These are phyloP conservation scores for Microcyclosporella mali DNA, from an alignment of 2,329 filamentous ascomycete species.

Conservation along the genomic window DNA sequence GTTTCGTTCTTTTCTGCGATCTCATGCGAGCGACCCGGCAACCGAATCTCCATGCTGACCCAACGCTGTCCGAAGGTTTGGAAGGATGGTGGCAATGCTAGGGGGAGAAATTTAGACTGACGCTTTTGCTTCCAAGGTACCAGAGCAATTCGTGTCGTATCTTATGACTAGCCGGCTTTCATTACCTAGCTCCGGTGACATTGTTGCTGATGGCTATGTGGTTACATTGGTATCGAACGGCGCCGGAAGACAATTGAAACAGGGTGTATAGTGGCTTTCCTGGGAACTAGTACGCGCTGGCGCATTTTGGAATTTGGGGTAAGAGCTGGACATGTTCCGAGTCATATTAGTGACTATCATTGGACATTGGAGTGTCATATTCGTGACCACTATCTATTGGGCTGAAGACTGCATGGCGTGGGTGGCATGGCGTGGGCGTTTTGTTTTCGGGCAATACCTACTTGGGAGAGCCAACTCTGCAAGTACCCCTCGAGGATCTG, in stretches of 20 bases:
- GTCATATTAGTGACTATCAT: too few relatives aligned
- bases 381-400: not conserved
- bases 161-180: conserved; percentile 34
- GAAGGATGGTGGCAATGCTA: not conserved
- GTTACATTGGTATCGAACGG: conserved; percentile 19
- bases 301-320: conserved; percentile 5
- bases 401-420: not conserved
- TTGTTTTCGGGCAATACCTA: not conserved
- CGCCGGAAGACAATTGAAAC: not conserved
- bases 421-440: conserved; percentile 1
- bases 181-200: conserved; percentile 25
- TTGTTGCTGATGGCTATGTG: conserved; percentile 26
- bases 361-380: too few relatives aligned
- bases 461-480: too few relatives aligned
- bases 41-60: conserved; percentile 8
- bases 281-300: conserved; percentile 11
- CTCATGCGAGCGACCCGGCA: conserved; percentile 7
- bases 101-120: conserved; percentile 1
- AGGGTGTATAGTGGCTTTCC: too few relatives aligned
- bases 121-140: conserved; percentile 29
- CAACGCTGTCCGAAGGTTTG: conserved; percentile 7
- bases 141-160: conserved; percentile 36
- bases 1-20: conserved; percentile 4
- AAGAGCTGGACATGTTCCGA: not conserved
- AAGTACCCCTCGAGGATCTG: too few relatives aligned